Evolutionary conservation across 768 basidiomycete genomes (phyloP), one percentile per base, ranked within the genome.

Genomic region (Pholiota conissans): DNA sequence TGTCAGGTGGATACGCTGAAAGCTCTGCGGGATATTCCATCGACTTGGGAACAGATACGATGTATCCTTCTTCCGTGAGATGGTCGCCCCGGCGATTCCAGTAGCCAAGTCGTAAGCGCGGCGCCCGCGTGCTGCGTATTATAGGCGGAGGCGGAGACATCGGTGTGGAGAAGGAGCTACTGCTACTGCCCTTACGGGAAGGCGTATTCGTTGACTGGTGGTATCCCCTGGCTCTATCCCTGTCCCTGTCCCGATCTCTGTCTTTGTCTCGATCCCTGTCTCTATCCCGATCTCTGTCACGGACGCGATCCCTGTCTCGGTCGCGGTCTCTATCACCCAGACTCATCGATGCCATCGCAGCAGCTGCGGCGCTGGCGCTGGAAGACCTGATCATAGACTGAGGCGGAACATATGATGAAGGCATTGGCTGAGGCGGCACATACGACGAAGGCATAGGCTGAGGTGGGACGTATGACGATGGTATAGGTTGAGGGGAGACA

Each of bases 71-170:
- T 20, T 68, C 52, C 20, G 85, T 87, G 49, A 88, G 77, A 62
- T 89, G 83, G 66, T 91, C 90, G 0, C 90, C 90, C 1, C 89
- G 83, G n/a, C 79, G 66, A 61, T 91, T 91, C 90, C 90, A 91
- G 62, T 74, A 84, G 1, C 89, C 90, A 30, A 71, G 71, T 18
- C 88, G 85, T 8, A 75, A 52, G 57, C 76, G 73, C 58, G 58
- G 11, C 70, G 56, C 64, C 55, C 48, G 54, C 26, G 26, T 10
- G 26, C 16, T 37, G 51, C 59, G 49, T 18, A 47, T 53, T 42
- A 34, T 52, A 32, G 52, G 28, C 16, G 32, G 20, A 50, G 37
- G 24, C 37, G 52, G 28, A 49, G 27, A 42, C 30, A 32, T 32
- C 30, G 30, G 30, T 13, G 30, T 6, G 30, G 30, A 32, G 30